A percentile compares a stretch with the other conserved stretches of the same genome.
Conservation (phyloP, 257 asterid genomes). For the Primulina eburnea region DNA sequence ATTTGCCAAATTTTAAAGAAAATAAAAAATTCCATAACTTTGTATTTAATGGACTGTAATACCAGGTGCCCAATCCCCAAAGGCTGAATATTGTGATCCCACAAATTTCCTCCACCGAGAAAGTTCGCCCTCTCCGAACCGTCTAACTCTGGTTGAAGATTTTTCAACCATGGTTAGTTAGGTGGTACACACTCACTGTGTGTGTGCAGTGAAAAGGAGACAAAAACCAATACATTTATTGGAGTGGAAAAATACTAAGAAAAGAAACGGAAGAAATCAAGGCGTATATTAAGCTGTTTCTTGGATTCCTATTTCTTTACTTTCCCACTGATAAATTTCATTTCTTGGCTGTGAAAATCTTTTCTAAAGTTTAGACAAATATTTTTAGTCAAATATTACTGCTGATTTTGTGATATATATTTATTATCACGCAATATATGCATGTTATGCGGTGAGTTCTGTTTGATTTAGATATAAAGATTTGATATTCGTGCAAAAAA, state of each 20-base stretch:
- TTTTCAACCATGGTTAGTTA: constrained; percentile 26
- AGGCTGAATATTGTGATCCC: constrained; percentile 19
- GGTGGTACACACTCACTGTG: constrained; percentile 32
- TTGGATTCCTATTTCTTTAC: constrained; percentile 37
- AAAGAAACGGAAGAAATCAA: constrained; percentile 33
- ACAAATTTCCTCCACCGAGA: constrained; percentile 26
- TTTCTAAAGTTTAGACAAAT: background rate
- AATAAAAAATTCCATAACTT: background rate
- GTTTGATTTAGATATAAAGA: background rate
- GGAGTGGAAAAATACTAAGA: background rate
- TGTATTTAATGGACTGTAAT: background rate
- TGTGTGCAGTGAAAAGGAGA: constrained; percentile 51
- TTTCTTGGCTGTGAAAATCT: background rate
- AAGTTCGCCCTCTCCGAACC: constrained; percentile 23
- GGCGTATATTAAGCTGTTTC: constrained; percentile 54
- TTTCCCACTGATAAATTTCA: background rate
- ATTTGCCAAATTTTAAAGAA: too few species aligned
- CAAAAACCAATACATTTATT: constrained; percentile 33
- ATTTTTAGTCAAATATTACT: background rate
- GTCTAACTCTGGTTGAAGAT: constrained; percentile 21
- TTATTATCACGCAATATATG: background rate
- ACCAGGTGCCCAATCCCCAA: background rate
- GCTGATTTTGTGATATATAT: background rate
- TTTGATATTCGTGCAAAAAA: background rate
- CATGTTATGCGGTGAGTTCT: background rate